phyloP scores from a whole-genome alignment of 805 yeast species.

The Geotrichum ghanense region DNA sequence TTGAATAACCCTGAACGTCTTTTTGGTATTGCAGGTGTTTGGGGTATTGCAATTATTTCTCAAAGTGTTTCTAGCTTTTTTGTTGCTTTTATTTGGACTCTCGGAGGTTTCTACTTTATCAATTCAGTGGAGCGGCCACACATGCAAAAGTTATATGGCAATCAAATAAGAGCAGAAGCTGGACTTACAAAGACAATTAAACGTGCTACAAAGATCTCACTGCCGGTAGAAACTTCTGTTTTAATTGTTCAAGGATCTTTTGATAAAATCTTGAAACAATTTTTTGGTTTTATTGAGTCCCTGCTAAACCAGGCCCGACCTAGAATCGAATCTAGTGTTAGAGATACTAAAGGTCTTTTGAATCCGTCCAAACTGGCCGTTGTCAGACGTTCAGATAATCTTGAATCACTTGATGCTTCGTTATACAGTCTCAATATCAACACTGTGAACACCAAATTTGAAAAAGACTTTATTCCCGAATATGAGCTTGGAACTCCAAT shows the following conservation, averaged over 20 bases:
- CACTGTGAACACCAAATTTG: constrained; percentile 3
- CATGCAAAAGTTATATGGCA: constrained; percentile 67
- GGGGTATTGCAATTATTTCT: constrained; percentile 59
- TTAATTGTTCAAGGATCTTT: constrained; percentile 24
- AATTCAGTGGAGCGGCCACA: constrained; percentile 69
- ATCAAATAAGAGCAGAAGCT: constrained; percentile 41
- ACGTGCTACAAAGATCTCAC: constrained; percentile 20
- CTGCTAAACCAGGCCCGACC: constrained; percentile 26
- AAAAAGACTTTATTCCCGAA: constrained; percentile 5
- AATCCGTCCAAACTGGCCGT: constrained; percentile 27
- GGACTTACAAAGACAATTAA: constrained; percentile 30
- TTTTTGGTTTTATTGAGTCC: constrained; percentile 35
- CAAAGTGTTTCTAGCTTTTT: constrained; percentile 35
- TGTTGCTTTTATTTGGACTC: constrained; percentile 53
- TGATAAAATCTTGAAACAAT: constrained; percentile 28
- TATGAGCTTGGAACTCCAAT: constrained; percentile 38
- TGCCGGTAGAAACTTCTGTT: constrained; percentile 19
- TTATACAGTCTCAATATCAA: constrained; percentile 14
- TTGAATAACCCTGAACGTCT: constrained; percentile 75
- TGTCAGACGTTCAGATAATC: constrained; percentile 20
- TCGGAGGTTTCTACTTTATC: constrained; percentile 53
- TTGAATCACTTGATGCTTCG: constrained; percentile 12
- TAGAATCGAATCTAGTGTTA: constrained; percentile 22
- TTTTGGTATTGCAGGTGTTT: constrained; percentile 66
- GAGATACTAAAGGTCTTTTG: constrained; percentile 26